Percentiles rank a stretch among this genome's conserved stretches.
Evolutionary conservation across 805 yeast species (phyloP).

Genomic region (Candida loeiensis): DNA sequence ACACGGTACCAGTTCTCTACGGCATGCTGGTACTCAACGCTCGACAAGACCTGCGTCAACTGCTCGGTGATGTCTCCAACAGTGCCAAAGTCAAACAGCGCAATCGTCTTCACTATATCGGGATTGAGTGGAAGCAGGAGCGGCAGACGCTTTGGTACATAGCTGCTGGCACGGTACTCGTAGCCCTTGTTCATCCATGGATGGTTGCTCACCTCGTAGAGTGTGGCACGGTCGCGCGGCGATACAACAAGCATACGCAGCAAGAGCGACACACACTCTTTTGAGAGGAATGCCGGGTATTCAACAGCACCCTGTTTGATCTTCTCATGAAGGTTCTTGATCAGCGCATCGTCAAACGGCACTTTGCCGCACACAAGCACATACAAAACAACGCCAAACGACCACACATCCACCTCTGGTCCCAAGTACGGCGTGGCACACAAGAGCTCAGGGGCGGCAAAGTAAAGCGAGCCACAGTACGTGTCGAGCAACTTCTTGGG

Average conservation of each 20-base stretch:
- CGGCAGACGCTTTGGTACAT: conserved; percentile 77
- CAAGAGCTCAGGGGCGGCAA: conserved; percentile 96
- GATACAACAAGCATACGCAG: conserved; percentile 91
- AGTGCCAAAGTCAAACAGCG: conserved; percentile 74
- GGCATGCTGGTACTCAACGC: conserved; percentile 64
- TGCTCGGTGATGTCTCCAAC: conserved; percentile 55
- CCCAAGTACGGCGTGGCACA: conserved; percentile 92
- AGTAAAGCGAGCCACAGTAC: conserved; percentile 94
- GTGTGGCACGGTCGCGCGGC: conserved; percentile 73
- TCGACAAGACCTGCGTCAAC: conserved; percentile 53
- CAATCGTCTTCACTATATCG: conserved; percentile 68
- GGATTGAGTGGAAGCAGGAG: conserved; percentile 64
- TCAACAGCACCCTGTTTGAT: conserved; percentile 90
- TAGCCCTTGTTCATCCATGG: conserved; percentile 95
- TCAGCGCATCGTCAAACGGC: conserved; percentile 95
- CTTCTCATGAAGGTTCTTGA: conserved; percentile 87
- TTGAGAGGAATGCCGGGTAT: conserved; percentile 78
- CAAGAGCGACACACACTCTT: conserved; percentile 75
- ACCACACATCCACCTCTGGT: conserved; percentile 98
- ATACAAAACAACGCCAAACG: conserved; percentile 93
- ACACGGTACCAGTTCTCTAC: conserved; percentile 58
- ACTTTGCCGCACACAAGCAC: conserved; percentile 97
- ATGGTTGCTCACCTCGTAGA: conserved; percentile 76
- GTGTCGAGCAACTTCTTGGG: conserved; percentile 74
- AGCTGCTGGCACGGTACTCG: conserved; percentile 66